A percentile compares a stretch with the other conserved stretches of the same genome.
Evolutionary conservation across 2,329 filamentous ascomycete genomes (phyloP).

Genomic region (Trichoderma cornu-damae): DNA sequence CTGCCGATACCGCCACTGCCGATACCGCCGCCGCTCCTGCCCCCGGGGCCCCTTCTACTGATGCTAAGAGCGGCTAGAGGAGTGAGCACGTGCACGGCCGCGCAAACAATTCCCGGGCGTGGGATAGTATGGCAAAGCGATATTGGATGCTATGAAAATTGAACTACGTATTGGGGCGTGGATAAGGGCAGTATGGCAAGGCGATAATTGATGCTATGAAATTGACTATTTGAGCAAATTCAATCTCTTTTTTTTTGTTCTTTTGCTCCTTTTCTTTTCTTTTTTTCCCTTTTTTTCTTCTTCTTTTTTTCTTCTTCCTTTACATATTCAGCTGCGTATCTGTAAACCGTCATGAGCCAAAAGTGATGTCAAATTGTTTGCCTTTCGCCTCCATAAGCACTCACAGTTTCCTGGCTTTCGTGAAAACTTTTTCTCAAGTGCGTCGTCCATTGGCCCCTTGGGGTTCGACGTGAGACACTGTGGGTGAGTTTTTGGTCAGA

Average conservation of each 20-base stretch:
- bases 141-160: slow-evolving; percentile 18
- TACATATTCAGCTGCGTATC: neutral
- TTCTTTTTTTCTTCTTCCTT: too few relatives aligned
- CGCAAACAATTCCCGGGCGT: slow-evolving; percentile 20
- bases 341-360: too few relatives aligned
- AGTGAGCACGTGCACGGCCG: neutral
- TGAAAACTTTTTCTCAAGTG: slow-evolving; percentile 54
- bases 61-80: slow-evolving; percentile 9
- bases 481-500: neutral
- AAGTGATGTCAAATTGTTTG: neutral
- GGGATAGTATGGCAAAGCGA: slow-evolving; percentile 10
- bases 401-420: slow-evolving; percentile 37
- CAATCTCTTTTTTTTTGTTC: neutral
- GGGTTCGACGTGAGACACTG: slow-evolving; percentile 61
- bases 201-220: slow-evolving; percentile 15
- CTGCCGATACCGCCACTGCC: slow-evolving; percentile 13
- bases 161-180: too few relatives aligned
- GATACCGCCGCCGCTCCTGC: slow-evolving; percentile 13
- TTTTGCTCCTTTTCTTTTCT: too few relatives aligned
- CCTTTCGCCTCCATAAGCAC: neutral
- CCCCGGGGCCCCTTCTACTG: neutral
- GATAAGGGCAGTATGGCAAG: neutral
- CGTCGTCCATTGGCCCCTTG: slow-evolving; percentile 56
- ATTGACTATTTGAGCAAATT: slow-evolving; percentile 16
- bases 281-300: too few relatives aligned